These are phyloP conservation scores for Cladosporium sp. DNA, from an alignment of 2,329 filamentous ascomycete genomes.

Conservation along the genomic window DNA sequence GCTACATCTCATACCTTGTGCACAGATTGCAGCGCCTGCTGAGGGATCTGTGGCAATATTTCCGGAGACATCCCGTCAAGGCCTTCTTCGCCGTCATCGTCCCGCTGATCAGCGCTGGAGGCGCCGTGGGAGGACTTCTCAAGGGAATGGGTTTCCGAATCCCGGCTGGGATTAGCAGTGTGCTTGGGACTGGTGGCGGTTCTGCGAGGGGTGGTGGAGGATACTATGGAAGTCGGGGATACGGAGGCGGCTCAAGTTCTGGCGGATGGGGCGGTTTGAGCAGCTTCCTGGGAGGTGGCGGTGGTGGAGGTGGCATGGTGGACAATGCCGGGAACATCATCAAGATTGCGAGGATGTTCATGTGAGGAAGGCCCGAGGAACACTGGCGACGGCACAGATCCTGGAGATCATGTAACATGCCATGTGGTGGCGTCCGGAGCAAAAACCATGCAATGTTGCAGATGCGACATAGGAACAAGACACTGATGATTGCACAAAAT, in stretches of 20 bases:
- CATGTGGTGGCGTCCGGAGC: too few relatives aligned
- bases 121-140: constrained; percentile 73
- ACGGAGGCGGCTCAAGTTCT: constrained; percentile 32
- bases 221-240: constrained; percentile 45
- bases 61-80: constrained; percentile 78
- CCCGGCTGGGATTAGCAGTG: constrained; percentile 50
- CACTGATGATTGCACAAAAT: too few relatives aligned
- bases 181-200: constrained; percentile 19
- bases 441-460: too few relatives aligned
- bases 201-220: constrained; percentile 30
- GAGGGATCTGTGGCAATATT: constrained; percentile 76
- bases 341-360: constrained; percentile 49
- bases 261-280: constrained; percentile 24
- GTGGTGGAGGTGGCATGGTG: constrained; percentile 37
- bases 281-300: background rate
- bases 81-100: constrained; percentile 85
- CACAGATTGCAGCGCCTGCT: constrained; percentile 74
- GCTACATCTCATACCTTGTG: constrained; percentile 70
- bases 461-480: too few relatives aligned
- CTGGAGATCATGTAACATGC: too few relatives aligned
- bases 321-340: constrained; percentile 46
- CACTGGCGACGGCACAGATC: too few relatives aligned
- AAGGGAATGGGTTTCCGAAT: constrained; percentile 74
- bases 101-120: constrained; percentile 74
- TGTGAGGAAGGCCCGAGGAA: constrained; percentile 34